Evolutionary conservation across 2,329 filamentous ascomycete species (phyloP).

Genomic region (Trichothecium sympodiale): DNA sequence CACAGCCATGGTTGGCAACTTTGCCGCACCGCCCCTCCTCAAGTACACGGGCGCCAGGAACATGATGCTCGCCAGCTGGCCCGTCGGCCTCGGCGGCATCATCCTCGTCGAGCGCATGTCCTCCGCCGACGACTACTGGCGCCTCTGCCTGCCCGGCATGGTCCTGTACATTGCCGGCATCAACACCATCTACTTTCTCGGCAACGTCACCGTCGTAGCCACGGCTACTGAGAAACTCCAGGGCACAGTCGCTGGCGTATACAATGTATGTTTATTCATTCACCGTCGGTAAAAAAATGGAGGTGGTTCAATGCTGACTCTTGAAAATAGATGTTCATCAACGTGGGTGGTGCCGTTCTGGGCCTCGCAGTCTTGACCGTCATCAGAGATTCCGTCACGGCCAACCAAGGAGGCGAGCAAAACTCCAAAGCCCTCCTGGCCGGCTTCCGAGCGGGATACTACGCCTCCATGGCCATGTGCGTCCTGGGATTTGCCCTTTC

Average conservation of each 20-base stretch:
- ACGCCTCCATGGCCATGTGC: conserved; percentile 6
- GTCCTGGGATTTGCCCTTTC: conserved; percentile 3
- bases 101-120: conserved; percentile 5
- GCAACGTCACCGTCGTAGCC: conserved; percentile 6
- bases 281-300: no score
- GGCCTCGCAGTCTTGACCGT: conserved; percentile 7
- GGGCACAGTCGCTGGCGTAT: conserved; percentile 7
- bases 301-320: no score
- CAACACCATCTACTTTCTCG: conserved; percentile 7
- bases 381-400: conserved; percentile 10
- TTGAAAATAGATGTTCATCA: conserved; percentile 5
- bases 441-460: conserved; percentile 6
- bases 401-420: conserved; percentile 6
- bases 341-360: conserved; percentile 7
- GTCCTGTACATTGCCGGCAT: conserved; percentile 7
- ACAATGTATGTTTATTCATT: conserved; percentile 3
- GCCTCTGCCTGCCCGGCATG: conserved; percentile 6
- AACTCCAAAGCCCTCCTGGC: conserved; percentile 2
- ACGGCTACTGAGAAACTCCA: conserved; percentile 4
- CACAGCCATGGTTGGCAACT: conserved; percentile 7
- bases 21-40: conserved; percentile 4
- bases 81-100: conserved; percentile 3
- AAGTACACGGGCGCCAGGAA: conserved; percentile 2
- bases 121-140: conserved; percentile 4
- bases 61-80: conserved; percentile 5